These are phyloP conservation scores for Fusarium dlaminii DNA, from an alignment of 2,329 filamentous ascomycete genomes.

Conservation along the genomic window DNA sequence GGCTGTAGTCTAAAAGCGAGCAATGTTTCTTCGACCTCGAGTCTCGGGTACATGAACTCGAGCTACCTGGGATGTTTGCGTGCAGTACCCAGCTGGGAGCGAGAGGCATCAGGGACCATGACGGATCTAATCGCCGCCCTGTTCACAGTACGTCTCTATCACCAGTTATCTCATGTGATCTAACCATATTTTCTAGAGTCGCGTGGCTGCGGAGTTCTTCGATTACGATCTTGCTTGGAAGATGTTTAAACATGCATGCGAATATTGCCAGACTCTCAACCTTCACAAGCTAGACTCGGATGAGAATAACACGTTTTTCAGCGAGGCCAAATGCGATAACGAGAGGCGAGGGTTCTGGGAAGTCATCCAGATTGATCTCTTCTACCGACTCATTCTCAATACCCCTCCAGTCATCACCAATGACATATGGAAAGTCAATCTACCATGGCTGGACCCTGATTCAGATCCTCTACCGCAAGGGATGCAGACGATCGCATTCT, in stretches of 20 bases:
- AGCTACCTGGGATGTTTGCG: conserved; percentile 45
- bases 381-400: conserved; percentile 45
- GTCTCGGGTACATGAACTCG: conserved; percentile 35
- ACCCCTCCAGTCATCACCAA: conserved; percentile 43
- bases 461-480: conserved; percentile 32
- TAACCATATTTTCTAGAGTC: conserved; percentile 31
- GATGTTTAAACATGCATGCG: conserved; percentile 44
- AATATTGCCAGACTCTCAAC: conserved; percentile 45
- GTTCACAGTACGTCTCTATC: conserved; percentile 31
- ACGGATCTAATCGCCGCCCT: conserved; percentile 46
- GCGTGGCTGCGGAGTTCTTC: conserved; percentile 45
- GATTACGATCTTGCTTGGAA: conserved; percentile 47
- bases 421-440: conserved; percentile 45
- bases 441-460: conserved; percentile 44
- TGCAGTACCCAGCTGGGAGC: conserved; percentile 43
- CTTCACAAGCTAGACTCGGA: conserved; percentile 45
- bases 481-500: conserved; percentile 40
- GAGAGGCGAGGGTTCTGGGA: conserved; percentile 47
- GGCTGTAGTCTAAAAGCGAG: conserved; percentile 39
- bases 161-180: neutral
- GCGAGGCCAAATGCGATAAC: conserved; percentile 26
- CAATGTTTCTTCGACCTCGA: conserved; percentile 17
- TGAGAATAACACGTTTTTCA: conserved; percentile 16
- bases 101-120: conserved; percentile 44
- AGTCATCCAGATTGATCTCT: conserved; percentile 47